phyloP scores from a whole-genome alignment of 306 rosid genomes.

The Sophora flavescens region DNA sequence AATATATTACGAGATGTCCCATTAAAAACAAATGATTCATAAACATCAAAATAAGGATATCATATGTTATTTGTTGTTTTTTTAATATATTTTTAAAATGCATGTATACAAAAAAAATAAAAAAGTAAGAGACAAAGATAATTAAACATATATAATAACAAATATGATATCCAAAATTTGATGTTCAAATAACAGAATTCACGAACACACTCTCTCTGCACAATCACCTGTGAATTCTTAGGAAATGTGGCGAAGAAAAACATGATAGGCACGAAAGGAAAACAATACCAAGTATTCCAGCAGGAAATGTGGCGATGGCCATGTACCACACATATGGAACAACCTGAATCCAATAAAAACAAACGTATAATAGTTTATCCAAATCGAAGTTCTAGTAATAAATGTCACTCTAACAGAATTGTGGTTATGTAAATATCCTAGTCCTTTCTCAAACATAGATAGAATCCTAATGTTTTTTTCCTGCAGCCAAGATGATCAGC shows the following conservation, averaged over 20 bases:
- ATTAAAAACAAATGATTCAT: neutral
- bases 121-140: too few species aligned
- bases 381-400: neutral
- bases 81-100: too few species aligned
- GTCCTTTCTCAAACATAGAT: neutral
- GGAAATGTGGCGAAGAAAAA: neutral
- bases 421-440: neutral
- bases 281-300: constrained; percentile 78
- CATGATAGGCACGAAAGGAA: neutral
- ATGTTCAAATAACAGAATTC: too few species aligned
- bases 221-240: neutral
- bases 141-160: too few species aligned
- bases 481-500: too few species aligned
- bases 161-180: too few species aligned
- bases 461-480: too few species aligned
- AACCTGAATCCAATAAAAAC: constrained; percentile 55
- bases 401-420: neutral
- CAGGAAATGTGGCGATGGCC: constrained; percentile 94
- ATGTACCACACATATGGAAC: constrained; percentile 95
- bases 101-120: too few species aligned
- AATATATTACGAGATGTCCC: neutral
- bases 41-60: too few species aligned
- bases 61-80: too few species aligned
- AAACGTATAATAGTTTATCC: neutral
- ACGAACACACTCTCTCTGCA: neutral